These are phyloP conservation scores for Cyclotella atomus DNA, from an alignment of 108 stramenopile genomes.

Conservation along the genomic window DNA sequence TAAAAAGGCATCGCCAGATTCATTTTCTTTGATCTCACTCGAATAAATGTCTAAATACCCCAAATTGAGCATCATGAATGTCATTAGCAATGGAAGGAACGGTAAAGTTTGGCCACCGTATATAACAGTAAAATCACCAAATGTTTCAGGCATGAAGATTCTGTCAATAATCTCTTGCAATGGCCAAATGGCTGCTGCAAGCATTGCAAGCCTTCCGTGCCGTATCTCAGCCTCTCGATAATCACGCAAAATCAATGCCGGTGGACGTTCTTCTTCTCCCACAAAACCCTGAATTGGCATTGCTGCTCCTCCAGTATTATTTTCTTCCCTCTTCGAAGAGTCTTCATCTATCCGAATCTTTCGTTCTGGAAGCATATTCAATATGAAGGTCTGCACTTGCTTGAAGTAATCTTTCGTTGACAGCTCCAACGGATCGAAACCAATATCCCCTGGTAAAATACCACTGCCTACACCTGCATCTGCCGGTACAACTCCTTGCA, in stretches of 20 bases:
- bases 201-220: slow-evolving; percentile 90
- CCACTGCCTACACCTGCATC: slow-evolving; percentile 81
- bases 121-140: slow-evolving; percentile 60
- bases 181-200: slow-evolving; percentile 87
- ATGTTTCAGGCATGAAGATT: slow-evolving; percentile 65
- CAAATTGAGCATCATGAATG: slow-evolving; percentile 76
- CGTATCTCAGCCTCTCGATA: slow-evolving; percentile 91
- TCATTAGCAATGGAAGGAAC: slow-evolving; percentile 80
- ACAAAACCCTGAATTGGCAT: slow-evolving; percentile 37
- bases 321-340: slow-evolving; percentile 19
- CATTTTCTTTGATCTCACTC: slow-evolving; percentile 74
- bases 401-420: slow-evolving; percentile 75
- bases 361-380: slow-evolving; percentile 58
- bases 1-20: slow-evolving; percentile 81
- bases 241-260: slow-evolving; percentile 79
- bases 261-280: slow-evolving; percentile 54
- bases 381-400: slow-evolving; percentile 55
- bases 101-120: slow-evolving; percentile 82
- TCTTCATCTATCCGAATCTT: slow-evolving; percentile 21
- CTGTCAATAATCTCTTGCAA: slow-evolving; percentile 83
- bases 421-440: slow-evolving; percentile 84
- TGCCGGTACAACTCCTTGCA: slow-evolving; percentile 68
- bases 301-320: slow-evolving; percentile 30
- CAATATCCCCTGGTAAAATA: slow-evolving; percentile 81
- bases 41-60: slow-evolving; percentile 88